Conservation (phyloP, 2,329 filamentous ascomycete genomes). For the Camptophora hylomeconis region DNA sequence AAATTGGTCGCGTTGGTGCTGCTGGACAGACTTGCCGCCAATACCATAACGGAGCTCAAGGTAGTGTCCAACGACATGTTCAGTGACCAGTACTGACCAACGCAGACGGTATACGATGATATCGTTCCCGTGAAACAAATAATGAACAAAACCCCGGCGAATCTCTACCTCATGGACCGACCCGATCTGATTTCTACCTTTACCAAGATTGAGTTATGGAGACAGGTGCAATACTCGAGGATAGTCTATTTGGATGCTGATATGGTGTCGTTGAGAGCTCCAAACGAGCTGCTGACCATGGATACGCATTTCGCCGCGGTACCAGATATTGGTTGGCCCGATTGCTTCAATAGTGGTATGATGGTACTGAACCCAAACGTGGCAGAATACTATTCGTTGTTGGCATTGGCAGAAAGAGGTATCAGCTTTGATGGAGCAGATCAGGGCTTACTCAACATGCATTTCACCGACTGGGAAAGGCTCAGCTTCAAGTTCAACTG, state of each 20-base stretch:
- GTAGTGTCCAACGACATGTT: constrained; percentile 30
- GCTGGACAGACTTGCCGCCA: constrained; percentile 60
- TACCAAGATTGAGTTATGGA: constrained; percentile 94
- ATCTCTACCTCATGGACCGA: constrained; percentile 84
- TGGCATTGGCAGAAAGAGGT: constrained; percentile 69
- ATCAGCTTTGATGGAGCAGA: constrained; percentile 96
- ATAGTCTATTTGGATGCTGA: constrained; percentile 95
- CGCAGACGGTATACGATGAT: constrained; percentile 70
- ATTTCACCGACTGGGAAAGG: constrained; percentile 77
- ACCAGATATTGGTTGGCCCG: constrained; percentile 94
- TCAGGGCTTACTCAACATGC: constrained; percentile 88
- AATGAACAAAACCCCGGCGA: constrained; percentile 61
- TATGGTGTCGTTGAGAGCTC: constrained; percentile 75
- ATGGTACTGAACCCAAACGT: constrained; percentile 82
- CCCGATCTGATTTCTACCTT: constrained; percentile 84
- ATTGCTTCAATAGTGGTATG: constrained; percentile 95
- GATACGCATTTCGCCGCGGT: constrained; percentile 54
- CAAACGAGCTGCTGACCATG: constrained; percentile 78
- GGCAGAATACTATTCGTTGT: constrained; percentile 75
- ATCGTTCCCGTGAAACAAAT: constrained; percentile 74
- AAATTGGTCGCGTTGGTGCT: constrained; percentile 79
- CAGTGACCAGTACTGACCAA: constrained; percentile 10
- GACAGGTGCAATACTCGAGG: constrained; percentile 74
- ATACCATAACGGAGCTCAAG: constrained; percentile 66
- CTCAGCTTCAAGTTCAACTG: constrained; percentile 95